These are phyloP conservation scores for Colletotrichum zoysiae DNA, from an alignment of 2,329 filamentous ascomycete genomes.

Conservation along the genomic window DNA sequence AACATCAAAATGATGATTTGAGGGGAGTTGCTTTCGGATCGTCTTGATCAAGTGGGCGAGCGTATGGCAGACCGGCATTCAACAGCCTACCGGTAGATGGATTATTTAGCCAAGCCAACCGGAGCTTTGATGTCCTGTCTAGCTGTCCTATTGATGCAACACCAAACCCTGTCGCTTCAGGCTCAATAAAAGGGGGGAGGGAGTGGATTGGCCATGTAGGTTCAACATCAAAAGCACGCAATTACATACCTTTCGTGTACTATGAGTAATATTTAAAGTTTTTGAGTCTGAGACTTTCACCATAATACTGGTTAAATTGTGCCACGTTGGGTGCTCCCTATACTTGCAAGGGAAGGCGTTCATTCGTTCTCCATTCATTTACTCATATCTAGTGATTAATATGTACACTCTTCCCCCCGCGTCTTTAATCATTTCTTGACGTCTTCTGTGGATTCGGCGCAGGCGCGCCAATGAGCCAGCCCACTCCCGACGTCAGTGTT, in stretches of 20 bases:
- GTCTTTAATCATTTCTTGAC: constrained; percentile 46
- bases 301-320: not conserved
- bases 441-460: constrained; percentile 54
- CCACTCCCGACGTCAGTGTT: constrained; percentile 75
- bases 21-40: not conserved
- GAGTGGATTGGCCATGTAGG: not conserved
- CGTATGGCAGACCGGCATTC: not conserved
- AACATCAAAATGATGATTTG: not conserved
- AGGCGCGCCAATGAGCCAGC: constrained; percentile 75
- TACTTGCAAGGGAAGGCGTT: not conserved
- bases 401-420: constrained; percentile 22
- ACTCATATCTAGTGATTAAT: not conserved
- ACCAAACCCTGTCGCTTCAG: not conserved
- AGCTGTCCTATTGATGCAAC: not conserved
- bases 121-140: no score
- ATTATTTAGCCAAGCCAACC: not conserved
- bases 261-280: not conserved
- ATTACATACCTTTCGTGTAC: not conserved
- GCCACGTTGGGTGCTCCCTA: not conserved
- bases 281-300: not conserved
- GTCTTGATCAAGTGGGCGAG: no score
- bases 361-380: constrained; percentile 4
- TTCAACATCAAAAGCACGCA: not conserved
- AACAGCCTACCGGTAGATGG: not conserved
- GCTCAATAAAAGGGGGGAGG: not conserved